Conservation (phyloP, 2,329 filamentous ascomycete species). For the Tolypocladium tundrense region DNA sequence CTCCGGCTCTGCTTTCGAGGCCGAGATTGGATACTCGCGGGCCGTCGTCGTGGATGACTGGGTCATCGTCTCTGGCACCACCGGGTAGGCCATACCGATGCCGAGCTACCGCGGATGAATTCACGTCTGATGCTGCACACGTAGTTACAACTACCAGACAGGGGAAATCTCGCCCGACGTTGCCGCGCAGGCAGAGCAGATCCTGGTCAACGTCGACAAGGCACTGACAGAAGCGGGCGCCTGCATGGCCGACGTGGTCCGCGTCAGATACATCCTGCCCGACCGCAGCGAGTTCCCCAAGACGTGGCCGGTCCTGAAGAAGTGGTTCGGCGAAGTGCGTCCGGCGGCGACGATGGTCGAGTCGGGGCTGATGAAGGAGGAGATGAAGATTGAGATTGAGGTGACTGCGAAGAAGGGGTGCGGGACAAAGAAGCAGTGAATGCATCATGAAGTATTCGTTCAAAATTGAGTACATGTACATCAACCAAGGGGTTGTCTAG, state of each 20-base stretch:
- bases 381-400: constrained; percentile 34
- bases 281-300: constrained; percentile 33
- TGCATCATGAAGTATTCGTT: background rate
- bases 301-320: constrained; percentile 39
- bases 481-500: constrained; percentile 1
- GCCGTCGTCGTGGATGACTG: constrained; percentile 40
- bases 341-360: constrained; percentile 46
- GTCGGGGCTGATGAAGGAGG: constrained; percentile 38
- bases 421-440: background rate
- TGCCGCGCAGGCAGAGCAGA: constrained; percentile 38
- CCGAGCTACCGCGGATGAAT: background rate
- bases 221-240: constrained; percentile 34
- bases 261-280: constrained; percentile 42
- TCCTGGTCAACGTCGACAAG: constrained; percentile 33
- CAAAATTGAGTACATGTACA: background rate
- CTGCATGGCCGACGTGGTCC: constrained; percentile 34
- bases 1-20: constrained; percentile 41
- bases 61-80: constrained; percentile 45
- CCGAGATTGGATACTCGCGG: constrained; percentile 43
- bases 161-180: constrained; percentile 33
- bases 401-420: constrained; percentile 27
- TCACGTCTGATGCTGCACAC: background rate
- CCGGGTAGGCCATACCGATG: constrained; percentile 26
- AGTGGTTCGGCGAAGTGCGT: constrained; percentile 37
- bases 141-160: constrained; percentile 40